Evolutionary conservation across 2,329 filamentous ascomycete genomes (phyloP), one percentile per base, ranked within the genome.

Genomic region (Myotisia sp.): DNA sequence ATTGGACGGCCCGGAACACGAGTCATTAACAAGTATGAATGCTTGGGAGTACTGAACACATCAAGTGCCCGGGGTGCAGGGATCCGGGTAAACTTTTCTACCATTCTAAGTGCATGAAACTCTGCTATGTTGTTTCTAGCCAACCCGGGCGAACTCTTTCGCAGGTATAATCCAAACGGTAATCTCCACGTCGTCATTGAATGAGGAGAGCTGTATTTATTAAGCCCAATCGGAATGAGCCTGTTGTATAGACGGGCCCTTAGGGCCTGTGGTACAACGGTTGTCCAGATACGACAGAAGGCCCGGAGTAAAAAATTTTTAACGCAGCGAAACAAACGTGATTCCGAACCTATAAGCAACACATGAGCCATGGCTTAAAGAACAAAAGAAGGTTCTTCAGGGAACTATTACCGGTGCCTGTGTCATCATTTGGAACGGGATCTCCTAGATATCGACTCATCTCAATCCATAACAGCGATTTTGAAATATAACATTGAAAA

Each of bases 91-190:
- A 26, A 39, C 14, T 37, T 6, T 22, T 43, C 36, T 5, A 43
- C 23, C 28, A 42, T 32, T 3, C 13, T 26, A 3, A 43, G 32
- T 2, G 41, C 41, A 20, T 42, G 28, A 8, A 33, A 24, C 34
- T 43, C 39, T 14, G 24, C 34, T 20, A 24, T 9, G 14, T 37
- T 38, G 23, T 39, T 42, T 12, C 13, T 16, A 2, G 29, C 24
- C 2, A 43, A 22, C 8, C 3, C 13, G 6, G 34, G 30, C 16
- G 39, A 29, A n/a, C 34, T 37, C 26, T 32, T 35, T 10, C 41
- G 37, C 19, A 43, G 30, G 30, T 43, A 43, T 9, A 43, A 33
- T 8, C 39, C 37, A 17, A 43, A 43, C n/a, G 41, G 39, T n/a
- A 43, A 26, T 20, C 28, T 38, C 22, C 33, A 37, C 7, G 38